Conservation (phyloP, 2,329 filamentous ascomycete genomes). For the Phyllosticta citrichinensis region DNA sequence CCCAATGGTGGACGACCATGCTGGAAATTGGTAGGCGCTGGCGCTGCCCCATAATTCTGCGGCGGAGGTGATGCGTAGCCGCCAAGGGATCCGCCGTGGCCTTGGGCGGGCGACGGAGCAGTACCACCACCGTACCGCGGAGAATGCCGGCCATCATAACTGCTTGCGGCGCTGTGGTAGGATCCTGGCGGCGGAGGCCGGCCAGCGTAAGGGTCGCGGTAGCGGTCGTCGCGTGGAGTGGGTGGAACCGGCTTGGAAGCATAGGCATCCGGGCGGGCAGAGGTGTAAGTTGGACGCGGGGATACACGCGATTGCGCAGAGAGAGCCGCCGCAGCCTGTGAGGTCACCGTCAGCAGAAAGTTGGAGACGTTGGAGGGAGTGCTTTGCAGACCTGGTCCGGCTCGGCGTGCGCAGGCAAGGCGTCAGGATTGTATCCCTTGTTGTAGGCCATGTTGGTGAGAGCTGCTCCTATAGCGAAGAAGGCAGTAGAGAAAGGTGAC, state of each 20-base stretch:
- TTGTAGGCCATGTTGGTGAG: constrained; percentile 79
- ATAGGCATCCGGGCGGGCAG: constrained; percentile 26
- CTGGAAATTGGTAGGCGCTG: constrained; percentile 47
- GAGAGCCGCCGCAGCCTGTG: constrained; percentile 28
- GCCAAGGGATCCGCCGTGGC: constrained; percentile 13
- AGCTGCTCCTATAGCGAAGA: background rate
- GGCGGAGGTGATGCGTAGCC: constrained; percentile 38
- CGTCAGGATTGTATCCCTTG: constrained; percentile 84
- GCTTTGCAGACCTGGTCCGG: constrained; percentile 54
- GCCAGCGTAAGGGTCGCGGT: constrained; percentile 14
- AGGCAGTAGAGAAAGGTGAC: background rate
- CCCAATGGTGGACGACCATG: constrained; percentile 52
- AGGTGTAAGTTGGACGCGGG: constrained; percentile 25
- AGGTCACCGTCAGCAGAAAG: constrained; percentile 20
- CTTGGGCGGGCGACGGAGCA: constrained; percentile 18
- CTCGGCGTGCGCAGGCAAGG: constrained; percentile 81
- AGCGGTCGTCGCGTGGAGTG: constrained; percentile 25
- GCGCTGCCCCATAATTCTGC: constrained; percentile 44
- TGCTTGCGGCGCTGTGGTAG: constrained; percentile 22
- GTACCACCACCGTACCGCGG: constrained; percentile 19
- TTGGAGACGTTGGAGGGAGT: constrained; percentile 11
- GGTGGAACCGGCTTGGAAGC: constrained; percentile 35
- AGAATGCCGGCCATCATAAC: constrained; percentile 20
- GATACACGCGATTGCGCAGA: constrained; percentile 15
- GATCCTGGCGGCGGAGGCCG: constrained; percentile 26